Percentiles rank a stretch among this genome's conserved stretches.
Evolutionary conservation across 2,329 filamentous ascomycete species (phyloP).

Genomic region (Aspergillus fructus): DNA sequence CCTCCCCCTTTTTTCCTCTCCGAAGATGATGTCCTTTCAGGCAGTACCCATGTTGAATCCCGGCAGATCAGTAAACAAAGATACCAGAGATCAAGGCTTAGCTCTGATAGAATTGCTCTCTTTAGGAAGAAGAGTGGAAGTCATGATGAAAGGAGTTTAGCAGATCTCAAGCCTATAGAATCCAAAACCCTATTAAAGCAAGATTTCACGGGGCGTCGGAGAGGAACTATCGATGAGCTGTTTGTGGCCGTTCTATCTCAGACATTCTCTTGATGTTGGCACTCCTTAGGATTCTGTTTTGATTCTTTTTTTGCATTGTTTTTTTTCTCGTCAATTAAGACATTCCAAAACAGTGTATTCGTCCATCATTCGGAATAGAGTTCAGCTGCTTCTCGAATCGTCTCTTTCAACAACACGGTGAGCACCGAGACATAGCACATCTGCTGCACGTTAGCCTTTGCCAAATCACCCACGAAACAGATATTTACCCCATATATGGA

Average conservation of each 20-base stretch:
- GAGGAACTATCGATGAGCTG: neutral
- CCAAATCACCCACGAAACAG: slow-evolving; percentile 2
- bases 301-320: neutral
- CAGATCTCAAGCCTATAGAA: slow-evolving; percentile 6
- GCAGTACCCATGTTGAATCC: slow-evolving; percentile 12
- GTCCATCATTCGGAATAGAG: neutral
- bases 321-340: slow-evolving; percentile 1
- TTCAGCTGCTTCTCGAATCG: slow-evolving; percentile 13
- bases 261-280: neutral
- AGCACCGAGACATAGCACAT: slow-evolving; percentile 12
- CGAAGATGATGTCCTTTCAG: slow-evolving; percentile 6
- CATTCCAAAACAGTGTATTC: slow-evolving; percentile 4
- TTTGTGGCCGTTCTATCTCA: neutral
- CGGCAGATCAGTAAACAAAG: slow-evolving; percentile 6
- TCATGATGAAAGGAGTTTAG: slow-evolving; percentile 12
- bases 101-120: slow-evolving; percentile 6
- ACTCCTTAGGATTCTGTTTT: neutral
- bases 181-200: slow-evolving; percentile 10
- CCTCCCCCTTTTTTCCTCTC: neutral
- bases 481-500: neutral
- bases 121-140: slow-evolving; percentile 5
- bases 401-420: neutral
- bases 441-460: neutral
- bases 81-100: slow-evolving; percentile 11
- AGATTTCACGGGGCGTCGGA: neutral